Evolutionary conservation across 352 stramenopile genomes (phyloP).

Genomic region (Peronospora farinosa): DNA sequence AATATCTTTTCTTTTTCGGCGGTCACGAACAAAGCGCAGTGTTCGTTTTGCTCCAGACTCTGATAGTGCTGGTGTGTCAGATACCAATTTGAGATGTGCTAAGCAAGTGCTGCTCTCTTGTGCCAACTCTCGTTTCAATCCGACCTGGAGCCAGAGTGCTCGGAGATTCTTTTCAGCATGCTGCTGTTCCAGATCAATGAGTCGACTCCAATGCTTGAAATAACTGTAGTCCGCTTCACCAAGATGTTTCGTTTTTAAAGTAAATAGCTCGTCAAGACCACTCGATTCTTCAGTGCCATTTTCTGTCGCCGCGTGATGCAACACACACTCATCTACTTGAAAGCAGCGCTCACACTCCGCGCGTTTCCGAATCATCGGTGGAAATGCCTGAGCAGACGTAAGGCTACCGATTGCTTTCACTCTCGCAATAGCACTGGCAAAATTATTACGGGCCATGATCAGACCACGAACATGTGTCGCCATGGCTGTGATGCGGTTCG

Average conservation of each 20-base stretch:
- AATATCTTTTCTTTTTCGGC: constrained; percentile 16
- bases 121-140: constrained; percentile 47
- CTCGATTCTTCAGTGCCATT: constrained; percentile 61
- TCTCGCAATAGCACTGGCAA: constrained; percentile 51
- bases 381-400: constrained; percentile 46
- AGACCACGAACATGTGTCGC: constrained; percentile 54
- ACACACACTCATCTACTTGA: constrained; percentile 75
- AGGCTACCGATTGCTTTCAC: constrained; percentile 50
- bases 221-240: constrained; percentile 46
- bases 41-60: constrained; percentile 34
- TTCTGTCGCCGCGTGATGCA: constrained; percentile 76
- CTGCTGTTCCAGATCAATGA: constrained; percentile 74
- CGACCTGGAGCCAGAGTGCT: constrained; percentile 58
- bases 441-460: constrained; percentile 65
- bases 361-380: constrained; percentile 62
- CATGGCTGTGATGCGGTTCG: constrained; percentile 55
- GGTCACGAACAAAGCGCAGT: constrained; percentile 50
- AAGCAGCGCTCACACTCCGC: constrained; percentile 78
- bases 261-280: constrained; percentile 64
- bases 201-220: constrained; percentile 65
- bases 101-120: constrained; percentile 53
- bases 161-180: constrained; percentile 62
- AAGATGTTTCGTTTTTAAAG: constrained; percentile 50
- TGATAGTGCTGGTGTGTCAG: constrained; percentile 29
- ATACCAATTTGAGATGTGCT: constrained; percentile 44